Conservation (phyloP, 139 green algal species). For the Chlorella sp. region DNA sequence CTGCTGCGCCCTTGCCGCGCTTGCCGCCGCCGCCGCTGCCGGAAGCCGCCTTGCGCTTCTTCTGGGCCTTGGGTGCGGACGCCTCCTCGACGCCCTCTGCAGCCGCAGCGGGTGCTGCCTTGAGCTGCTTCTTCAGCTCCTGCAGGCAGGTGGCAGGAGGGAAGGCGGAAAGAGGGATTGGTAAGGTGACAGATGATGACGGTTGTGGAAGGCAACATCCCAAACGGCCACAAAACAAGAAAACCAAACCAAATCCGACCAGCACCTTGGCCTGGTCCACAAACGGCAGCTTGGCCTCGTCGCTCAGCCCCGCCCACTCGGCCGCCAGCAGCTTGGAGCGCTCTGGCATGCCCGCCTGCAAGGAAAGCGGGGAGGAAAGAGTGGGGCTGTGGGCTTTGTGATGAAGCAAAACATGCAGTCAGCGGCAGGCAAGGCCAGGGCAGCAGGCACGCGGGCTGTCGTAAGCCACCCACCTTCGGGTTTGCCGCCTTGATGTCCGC, state of each 20-base stretch:
- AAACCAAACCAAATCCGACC: no score
- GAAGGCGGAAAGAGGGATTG: no score
- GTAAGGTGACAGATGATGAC: no score
- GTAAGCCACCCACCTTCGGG: constrained; percentile 7
- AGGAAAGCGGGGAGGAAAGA: no score
- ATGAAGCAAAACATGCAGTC: no score
- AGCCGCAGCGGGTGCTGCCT: neutral
- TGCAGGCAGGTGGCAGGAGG: neutral
- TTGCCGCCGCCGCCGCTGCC: neutral
- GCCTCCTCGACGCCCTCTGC: neutral
- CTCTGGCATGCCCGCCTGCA: constrained; percentile 11
- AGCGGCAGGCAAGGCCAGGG: no score
- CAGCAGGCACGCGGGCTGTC: no score
- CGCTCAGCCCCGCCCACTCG: neutral
- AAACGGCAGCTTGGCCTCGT: neutral
- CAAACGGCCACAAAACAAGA: no score
- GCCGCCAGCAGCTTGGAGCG: neutral
- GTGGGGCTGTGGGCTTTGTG: no score
- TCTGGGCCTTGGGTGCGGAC: neutral
- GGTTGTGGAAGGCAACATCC: no score
- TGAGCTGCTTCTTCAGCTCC: constrained; percentile 6
- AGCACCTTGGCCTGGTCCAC: neutral
- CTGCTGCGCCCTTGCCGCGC: no score
- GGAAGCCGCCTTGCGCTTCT: neutral
- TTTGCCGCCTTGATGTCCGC: neutral